A percentile compares a stretch with the other conserved stretches of the same genome.
These are phyloP conservation scores for Gliomastix tumulicola DNA, from an alignment of 2,329 filamentous ascomycete species.

Conservation along the genomic window DNA sequence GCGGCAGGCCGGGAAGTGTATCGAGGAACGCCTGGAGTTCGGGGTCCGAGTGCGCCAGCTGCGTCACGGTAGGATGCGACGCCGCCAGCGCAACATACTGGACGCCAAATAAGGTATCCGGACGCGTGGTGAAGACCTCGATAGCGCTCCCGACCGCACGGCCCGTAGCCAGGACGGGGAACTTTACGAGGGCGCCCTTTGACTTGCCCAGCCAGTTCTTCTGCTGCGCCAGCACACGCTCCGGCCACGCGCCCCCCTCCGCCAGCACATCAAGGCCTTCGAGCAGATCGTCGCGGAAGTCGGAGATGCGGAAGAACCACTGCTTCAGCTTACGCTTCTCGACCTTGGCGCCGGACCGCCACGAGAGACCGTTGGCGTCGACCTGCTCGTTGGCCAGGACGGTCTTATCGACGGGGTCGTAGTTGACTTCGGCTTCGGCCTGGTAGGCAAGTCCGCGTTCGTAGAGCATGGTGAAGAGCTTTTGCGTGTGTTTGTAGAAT, in stretches of 20 bases:
- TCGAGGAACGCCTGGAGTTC: slow-evolving; percentile 63
- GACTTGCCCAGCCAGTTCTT: slow-evolving; percentile 84
- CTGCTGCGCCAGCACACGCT: slow-evolving; percentile 76
- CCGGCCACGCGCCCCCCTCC: slow-evolving; percentile 65
- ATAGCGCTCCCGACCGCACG: slow-evolving; percentile 39
- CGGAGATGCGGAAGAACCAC: slow-evolving; percentile 84
- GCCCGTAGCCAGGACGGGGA: slow-evolving; percentile 46
- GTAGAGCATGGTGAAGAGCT: slow-evolving; percentile 72
- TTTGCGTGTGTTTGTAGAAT: slow-evolving; percentile 88
- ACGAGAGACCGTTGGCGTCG: slow-evolving; percentile 77
- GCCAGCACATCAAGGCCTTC: slow-evolving; percentile 62
- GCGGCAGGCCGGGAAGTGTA: slow-evolving; percentile 46
- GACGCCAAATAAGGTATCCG: slow-evolving; percentile 81
- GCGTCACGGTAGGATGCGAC: slow-evolving; percentile 60
- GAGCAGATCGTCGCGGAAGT: slow-evolving; percentile 66
- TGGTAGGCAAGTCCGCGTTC: slow-evolving; percentile 74
- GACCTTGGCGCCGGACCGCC: slow-evolving; percentile 80
- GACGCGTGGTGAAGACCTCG: slow-evolving; percentile 76
- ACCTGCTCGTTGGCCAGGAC: slow-evolving; percentile 92
- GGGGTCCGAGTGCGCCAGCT: slow-evolving; percentile 50
- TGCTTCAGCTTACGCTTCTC: slow-evolving; percentile 75
- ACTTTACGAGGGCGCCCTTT: slow-evolving; percentile 64
- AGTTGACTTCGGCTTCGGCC: slow-evolving; percentile 79
- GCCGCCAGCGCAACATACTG: slow-evolving; percentile 78
- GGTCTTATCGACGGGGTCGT: slow-evolving; percentile 82